Conservation (phyloP, 2,329 filamentous ascomycete species). For the Neofusicoccum kwambonambiense region DNA sequence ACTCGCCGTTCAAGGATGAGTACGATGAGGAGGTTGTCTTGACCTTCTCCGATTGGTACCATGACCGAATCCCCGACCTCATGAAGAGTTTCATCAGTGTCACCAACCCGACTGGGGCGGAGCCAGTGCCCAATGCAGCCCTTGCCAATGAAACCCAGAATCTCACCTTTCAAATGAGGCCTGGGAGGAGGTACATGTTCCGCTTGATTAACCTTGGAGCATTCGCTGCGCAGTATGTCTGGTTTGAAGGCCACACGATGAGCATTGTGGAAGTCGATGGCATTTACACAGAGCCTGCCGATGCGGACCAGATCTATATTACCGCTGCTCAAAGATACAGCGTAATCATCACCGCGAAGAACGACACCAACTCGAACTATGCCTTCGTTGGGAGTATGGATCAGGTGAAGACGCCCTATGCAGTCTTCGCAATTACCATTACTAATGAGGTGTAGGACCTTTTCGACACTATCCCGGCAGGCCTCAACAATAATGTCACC, state of each 20-base stretch:
- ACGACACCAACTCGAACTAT: slow-evolving; percentile 54
- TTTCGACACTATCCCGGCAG: slow-evolving; percentile 66
- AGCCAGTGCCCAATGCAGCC: slow-evolving; percentile 65
- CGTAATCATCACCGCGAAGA: slow-evolving; percentile 61
- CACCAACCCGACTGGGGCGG: slow-evolving; percentile 57
- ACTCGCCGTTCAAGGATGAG: slow-evolving; percentile 52
- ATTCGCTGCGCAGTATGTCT: slow-evolving; percentile 70
- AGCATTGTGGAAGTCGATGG: slow-evolving; percentile 69
- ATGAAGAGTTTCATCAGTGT: slow-evolving; percentile 44
- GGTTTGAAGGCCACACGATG: slow-evolving; percentile 66
- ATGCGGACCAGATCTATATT: slow-evolving; percentile 62
- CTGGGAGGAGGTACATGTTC: slow-evolving; percentile 61
- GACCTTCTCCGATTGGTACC: slow-evolving; percentile 73
- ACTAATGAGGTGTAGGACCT: slow-evolving; percentile 35
- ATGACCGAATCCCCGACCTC: slow-evolving; percentile 55
- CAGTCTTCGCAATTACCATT: background rate
- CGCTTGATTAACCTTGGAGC: slow-evolving; percentile 69
- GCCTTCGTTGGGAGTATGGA: slow-evolving; percentile 58
- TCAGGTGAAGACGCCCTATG: slow-evolving; percentile 30
- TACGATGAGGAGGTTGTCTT: slow-evolving; percentile 62
- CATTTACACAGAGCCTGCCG: slow-evolving; percentile 60
- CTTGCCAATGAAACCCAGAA: slow-evolving; percentile 63
- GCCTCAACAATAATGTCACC: slow-evolving; percentile 64
- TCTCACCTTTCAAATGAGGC: slow-evolving; percentile 44
- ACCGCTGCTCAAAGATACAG: slow-evolving; percentile 71